phyloP scores from a whole-genome alignment of 192 early-diverging fungal species.

The Endogone sp. region DNA sequence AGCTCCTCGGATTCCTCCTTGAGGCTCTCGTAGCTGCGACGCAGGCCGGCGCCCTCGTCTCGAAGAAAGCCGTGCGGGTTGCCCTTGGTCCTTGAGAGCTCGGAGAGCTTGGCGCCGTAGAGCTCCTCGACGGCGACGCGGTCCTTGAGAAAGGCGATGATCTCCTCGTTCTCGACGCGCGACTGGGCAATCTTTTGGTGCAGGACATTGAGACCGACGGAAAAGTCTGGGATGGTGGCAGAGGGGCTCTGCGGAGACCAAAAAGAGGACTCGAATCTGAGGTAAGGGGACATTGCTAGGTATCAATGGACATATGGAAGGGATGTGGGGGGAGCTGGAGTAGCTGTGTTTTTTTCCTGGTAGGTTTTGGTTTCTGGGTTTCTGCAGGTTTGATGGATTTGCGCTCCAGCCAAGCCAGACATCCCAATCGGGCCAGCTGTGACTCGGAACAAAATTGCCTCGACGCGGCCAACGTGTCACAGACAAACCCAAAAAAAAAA shows the following conservation, averaged over 20 bases:
- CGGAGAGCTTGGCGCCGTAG: slow-evolving; percentile 31
- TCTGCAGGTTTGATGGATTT: no score
- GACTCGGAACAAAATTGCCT: no score
- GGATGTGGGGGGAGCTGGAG: no score
- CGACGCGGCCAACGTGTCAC: no score
- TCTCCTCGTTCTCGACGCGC: slow-evolving; percentile 51
- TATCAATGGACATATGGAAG: not conserved
- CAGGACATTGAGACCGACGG: slow-evolving; percentile 37
- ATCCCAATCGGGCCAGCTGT: no score
- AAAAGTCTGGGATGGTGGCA: slow-evolving; percentile 32
- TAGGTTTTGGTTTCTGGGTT: no score
- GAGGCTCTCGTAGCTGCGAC: slow-evolving; percentile 42
- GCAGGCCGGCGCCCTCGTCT: slow-evolving; percentile 52
- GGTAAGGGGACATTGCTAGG: not conserved
- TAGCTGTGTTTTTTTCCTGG: no score
- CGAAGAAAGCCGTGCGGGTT: slow-evolving; percentile 43
- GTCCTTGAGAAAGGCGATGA: slow-evolving; percentile 45
- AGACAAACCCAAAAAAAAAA: no score
- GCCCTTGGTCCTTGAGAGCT: slow-evolving; percentile 11
- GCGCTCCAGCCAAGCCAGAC: no score
- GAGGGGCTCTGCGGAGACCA: slow-evolving; percentile 27
- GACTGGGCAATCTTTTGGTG: slow-evolving; percentile 51
- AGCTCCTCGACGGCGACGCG: slow-evolving; percentile 42
- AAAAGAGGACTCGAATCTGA: slow-evolving; percentile 28
- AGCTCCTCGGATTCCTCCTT: slow-evolving; percentile 39